A percentile compares a stretch with the other conserved stretches of the same genome.
Conservation (phyloP, 768 basidiomycete genomes). For the Asterophora parasitica region DNA sequence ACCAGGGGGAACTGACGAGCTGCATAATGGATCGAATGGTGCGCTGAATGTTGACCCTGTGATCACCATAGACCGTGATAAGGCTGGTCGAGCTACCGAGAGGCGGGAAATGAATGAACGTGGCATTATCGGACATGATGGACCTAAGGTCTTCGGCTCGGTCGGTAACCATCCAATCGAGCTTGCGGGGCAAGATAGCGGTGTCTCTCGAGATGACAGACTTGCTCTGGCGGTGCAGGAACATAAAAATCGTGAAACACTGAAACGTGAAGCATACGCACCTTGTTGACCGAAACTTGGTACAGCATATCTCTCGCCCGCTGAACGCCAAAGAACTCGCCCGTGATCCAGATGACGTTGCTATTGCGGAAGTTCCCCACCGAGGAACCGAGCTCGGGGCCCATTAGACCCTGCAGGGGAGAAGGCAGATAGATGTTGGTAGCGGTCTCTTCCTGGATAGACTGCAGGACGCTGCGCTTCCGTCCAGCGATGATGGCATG, state of each 20-base stretch:
- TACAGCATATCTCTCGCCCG: conserved; percentile 93
- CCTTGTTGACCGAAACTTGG: conserved; percentile 84
- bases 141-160: conserved; percentile 88
- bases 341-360: conserved; percentile 93
- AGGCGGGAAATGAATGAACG: conserved; percentile 90
- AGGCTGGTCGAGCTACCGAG: conserved; percentile 90
- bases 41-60: conserved; percentile 89
- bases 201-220: conserved; percentile 88
- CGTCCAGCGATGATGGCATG: conserved; percentile 89
- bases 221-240: conserved; percentile 56
- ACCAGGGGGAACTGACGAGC: conserved; percentile 40
- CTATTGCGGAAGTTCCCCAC: conserved; percentile 50
- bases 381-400: conserved; percentile 50
- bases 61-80: conserved; percentile 92
- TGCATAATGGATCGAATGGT: conserved; percentile 94
- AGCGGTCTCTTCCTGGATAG: conserved; percentile 94
- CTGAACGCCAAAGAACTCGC: conserved; percentile 95
- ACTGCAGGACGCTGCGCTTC: conserved; percentile 81
- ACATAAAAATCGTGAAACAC: neutral
- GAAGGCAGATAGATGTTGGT: conserved; percentile 97
- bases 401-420: conserved; percentile 80
- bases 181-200: conserved; percentile 90
- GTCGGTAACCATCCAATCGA: conserved; percentile 99
- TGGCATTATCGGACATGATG: conserved; percentile 95
- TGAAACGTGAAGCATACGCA: conserved; percentile 26